These are phyloP conservation scores for Eutrema yunnanense DNA, from an alignment of 345 rosid species.

Conservation along the genomic window DNA sequence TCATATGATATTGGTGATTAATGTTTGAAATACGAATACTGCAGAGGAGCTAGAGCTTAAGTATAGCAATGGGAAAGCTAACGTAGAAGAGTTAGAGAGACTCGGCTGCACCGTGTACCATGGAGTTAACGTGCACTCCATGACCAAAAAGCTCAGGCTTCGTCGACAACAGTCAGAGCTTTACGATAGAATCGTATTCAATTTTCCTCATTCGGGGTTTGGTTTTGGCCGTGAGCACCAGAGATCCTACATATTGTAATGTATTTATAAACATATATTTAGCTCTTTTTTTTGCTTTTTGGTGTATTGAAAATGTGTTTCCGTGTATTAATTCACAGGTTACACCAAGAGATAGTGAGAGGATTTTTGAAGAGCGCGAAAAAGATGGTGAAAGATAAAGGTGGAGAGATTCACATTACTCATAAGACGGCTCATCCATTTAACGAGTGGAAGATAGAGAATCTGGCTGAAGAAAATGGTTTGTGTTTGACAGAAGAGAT, in stretches of 20 bases:
- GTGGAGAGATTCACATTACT: conserved; percentile 44
- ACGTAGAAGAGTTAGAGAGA: background rate
- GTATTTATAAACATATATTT: background rate
- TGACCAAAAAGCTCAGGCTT: background rate
- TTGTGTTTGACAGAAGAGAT: background rate
- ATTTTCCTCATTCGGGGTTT: conserved; percentile 33
- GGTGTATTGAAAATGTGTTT: no score
- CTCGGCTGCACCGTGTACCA: conserved; percentile 23
- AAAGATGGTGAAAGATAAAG: conserved; percentile 17
- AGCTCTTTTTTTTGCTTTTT: no score
- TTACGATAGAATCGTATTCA: conserved; percentile 30
- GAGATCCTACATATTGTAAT: background rate
- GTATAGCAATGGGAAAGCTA: background rate
- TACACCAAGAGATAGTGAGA: conserved; percentile 23
- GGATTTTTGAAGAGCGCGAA: conserved; percentile 37
- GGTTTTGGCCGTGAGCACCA: background rate
- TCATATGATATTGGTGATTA: background rate
- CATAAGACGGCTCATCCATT: conserved; percentile 42
- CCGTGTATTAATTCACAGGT: background rate
- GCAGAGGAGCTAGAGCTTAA: background rate
- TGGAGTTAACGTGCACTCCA: conserved; percentile 16
- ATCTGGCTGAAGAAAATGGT: conserved; percentile 26
- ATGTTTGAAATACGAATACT: background rate
- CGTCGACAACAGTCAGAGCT: background rate
- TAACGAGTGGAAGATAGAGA: conserved; percentile 30